A percentile compares a stretch with the other conserved stretches of the same genome.
Evolutionary conservation across 768 basidiomycete genomes (phyloP).

Genomic region (Fistulinella prunicolor): DNA sequence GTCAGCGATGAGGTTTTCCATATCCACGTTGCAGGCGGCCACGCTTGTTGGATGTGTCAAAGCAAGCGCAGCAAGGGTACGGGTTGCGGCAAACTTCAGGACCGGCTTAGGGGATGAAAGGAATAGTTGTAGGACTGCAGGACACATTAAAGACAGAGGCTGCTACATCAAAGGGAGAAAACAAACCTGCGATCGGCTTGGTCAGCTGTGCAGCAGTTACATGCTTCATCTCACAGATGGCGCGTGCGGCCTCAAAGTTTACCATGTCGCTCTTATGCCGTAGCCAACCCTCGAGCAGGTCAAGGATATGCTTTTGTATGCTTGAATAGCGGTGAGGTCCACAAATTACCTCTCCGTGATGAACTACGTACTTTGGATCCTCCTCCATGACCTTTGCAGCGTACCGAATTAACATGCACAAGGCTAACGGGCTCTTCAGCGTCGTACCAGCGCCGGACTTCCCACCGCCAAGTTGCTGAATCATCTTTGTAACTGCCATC

Average conservation of each 20-base stretch:
- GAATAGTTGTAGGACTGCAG: conserved; percentile 87
- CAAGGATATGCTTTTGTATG: conserved; percentile 88
- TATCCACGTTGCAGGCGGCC: conserved; percentile 90
- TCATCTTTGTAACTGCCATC: conserved; percentile 99
- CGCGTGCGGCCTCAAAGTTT: conserved; percentile 96
- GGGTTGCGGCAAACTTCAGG: conserved; percentile 95
- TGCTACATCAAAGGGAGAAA: not conserved
- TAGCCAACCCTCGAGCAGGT: conserved; percentile 90
- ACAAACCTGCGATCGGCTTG: conserved; percentile 83
- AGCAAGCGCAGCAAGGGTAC: conserved; percentile 88
- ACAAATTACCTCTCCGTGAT: not conserved
- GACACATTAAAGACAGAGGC: conserved; percentile 6
- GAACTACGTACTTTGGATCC: conserved; percentile 83
- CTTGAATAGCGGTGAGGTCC: conserved; percentile 38
- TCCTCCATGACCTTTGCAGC: conserved; percentile 99
- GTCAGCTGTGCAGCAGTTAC: conserved; percentile 74
- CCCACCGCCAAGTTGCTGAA: conserved; percentile 92
- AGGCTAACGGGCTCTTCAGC: conserved; percentile 92
- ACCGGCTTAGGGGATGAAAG: conserved; percentile 92
- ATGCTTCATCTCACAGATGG: conserved; percentile 93
- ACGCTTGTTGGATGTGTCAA: conserved; percentile 84
- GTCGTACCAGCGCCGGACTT: conserved; percentile 80
- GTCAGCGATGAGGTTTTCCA: conserved; percentile 96
- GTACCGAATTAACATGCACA: conserved; percentile 98
- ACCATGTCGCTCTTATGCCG: conserved; percentile 99